Base-by-base conservation (phyloP, 192 early-diverging fungal genomes). In the Coemansia sp. region DNA sequence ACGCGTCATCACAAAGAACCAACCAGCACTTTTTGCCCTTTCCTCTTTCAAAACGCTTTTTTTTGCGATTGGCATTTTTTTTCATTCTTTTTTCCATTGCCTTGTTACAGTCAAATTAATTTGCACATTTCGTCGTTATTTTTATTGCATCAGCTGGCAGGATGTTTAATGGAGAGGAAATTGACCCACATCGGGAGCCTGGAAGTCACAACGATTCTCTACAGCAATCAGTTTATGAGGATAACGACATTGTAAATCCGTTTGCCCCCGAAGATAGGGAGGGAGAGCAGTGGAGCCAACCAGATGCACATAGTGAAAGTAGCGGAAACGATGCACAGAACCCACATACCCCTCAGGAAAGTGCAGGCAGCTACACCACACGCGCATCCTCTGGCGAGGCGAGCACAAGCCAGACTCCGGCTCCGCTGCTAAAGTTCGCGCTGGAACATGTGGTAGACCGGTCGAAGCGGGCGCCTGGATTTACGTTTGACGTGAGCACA, bases 391-490 rank as follows among this genome's bases (percentile, higher is more conserved):
- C 34, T 18, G 57, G 12, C 2, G 57, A 34, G 24, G 34, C 33
- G 15, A 35, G 35, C 26, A 33, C 21, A 20, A n/a, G 36, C 33
- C 33, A 20, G 10, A 38, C 43, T 0, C 72, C 69, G 16, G 53
- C 62, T 39, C 73, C 73, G 6, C 48, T 68, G 44, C 71, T 84
- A 58, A 41, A 64, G 33, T 78, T 84, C 41, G 73, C 71, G 24
- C 70, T 84, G 10, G 70, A 65, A 38, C 77, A 75, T 20, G 16
- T 75, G 6, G 81, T 84, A n/a, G 83, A 84, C 69, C 77, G 83
- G 34, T 69, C 73, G 4, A 76, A 75, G 56, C 76, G 73, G n/a
- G 49, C 63, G 44, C 77, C 83, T 11, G 66, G 63, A 23, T 76
- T 68, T 48, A 74, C 68, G 11, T 70, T 84, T 38, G 77, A 80